Evolutionary conservation across 352 stramenopile species (phyloP), one percentile per base, ranked within the genome.

Genomic region (Nothophytophthora sp.): DNA sequence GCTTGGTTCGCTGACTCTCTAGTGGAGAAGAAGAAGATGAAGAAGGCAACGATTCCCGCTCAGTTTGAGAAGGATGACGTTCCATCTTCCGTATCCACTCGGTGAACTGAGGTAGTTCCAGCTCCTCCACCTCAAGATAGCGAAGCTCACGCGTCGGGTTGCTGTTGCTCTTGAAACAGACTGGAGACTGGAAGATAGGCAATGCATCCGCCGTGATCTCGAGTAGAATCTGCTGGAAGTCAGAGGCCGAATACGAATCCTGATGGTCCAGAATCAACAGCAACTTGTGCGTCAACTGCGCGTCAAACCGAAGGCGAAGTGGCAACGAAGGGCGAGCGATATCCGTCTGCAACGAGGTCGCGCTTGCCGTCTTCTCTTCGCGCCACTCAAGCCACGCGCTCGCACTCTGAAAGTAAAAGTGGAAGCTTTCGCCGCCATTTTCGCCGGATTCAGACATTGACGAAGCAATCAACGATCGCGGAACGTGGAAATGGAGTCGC

Each of bases 111-210:
- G 73, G 63, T 6, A 90, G 58, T 12, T 88, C 74, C 27, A 76
- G 51, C 63, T 84, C 76, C 16, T 69, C 73, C 10, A 88, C 70
- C 25, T 85, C 73, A 19, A 76, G 40, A 12, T 68, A 66, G n/a
- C 51, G 29, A 2, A 61, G 46, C 19, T 55, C 44, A 8, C 33
- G 34, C 7, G 50, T 60, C 6, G 46, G 19, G 5, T 48, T 50
- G 2, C 44, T 37, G 24, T 67, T 54, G 34, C 62, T 67, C 28
- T 50, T 28, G 1, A 43, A 15, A 19, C 57, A 68, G 16, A 49
- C 32, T 45, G 46, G 28, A 32, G 60, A 72, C 15, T 57, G 32
- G 12, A 83, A 30, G 15, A 86, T 59, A 2, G 70, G 54, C 4
- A 60, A 34, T 4, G 61, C 53, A 41, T 88, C 79, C 7, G 19